Evolutionary conservation across 1,284 basidiomycete species (phyloP), one percentile per base, ranked within the genome.

Genomic region (Fomitopsis palustris): DNA sequence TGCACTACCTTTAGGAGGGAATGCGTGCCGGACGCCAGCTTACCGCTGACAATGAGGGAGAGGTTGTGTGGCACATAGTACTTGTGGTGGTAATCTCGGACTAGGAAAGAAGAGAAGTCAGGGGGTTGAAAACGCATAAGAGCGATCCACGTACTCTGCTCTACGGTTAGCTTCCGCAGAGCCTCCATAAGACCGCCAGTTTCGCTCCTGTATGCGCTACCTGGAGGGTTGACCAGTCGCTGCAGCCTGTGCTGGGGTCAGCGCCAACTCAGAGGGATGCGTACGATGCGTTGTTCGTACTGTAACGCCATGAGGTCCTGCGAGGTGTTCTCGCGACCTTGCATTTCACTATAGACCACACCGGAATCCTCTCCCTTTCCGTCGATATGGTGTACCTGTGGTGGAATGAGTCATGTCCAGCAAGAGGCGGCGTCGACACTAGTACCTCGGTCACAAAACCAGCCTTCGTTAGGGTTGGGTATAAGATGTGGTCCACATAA

Each of bases 341-440:
- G 96, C 97, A 99, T 99, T 77, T 96, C 93, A 67, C 90, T 93
- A 73, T 96, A 98, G 29, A 99, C 97, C 2, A 99, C 97, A 51
- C 97, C 97, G 10, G 93, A 92, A 70, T 99, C 88, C 68, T 96
- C 87, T 4, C 94, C 96, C 69, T 93, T 86, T 10, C 84, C 83
- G 73, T 98, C 92, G 67, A 98, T 87, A 73, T 98, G 96, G 72
- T 96, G 93, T 17, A 96, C 92, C 90, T 92, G 29, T 33, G 54
- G 47, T 5, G 17, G 27, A 33, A 27, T 55, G 67, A 37, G 33
- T 68, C 23, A 67, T 59, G 37, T 33, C 60, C 45, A 56, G 35
- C 54, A 55, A 35, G 10, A 38, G 29, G 42, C 35, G 31, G 41
- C 10, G 16, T 38, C 45, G 31, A 53, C 17, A 29, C 12, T 65